Percentiles rank a stretch among this genome's conserved stretches.
Evolutionary conservation across 2,329 filamentous ascomycete species (phyloP).

Genomic region (Trichoderma sp.): DNA sequence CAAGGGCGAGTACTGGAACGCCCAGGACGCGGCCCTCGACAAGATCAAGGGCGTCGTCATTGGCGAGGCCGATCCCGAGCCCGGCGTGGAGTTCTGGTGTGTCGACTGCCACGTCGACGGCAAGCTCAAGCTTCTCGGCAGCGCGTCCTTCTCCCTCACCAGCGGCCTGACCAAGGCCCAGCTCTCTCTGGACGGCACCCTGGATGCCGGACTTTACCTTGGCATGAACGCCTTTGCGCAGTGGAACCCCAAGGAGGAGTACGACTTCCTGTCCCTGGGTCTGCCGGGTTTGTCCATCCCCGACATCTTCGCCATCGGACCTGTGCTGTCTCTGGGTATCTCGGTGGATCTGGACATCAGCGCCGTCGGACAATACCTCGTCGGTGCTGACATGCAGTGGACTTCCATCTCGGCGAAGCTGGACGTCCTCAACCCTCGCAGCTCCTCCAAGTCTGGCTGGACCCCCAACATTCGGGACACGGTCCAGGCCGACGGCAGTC

Average conservation of each 20-base stretch:
- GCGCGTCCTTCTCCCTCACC: background rate
- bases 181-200: slow-evolving; percentile 5
- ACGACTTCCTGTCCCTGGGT: slow-evolving; percentile 7
- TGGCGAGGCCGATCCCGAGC: slow-evolving; percentile 14
- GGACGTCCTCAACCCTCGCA: background rate
- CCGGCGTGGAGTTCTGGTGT: slow-evolving; percentile 15
- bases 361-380: slow-evolving; percentile 8
- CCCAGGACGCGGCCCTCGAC: background rate
- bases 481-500: slow-evolving; percentile 4
- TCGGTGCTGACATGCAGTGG: slow-evolving; percentile 9
- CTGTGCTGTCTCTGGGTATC: background rate
- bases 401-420: background rate
- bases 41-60: slow-evolving; percentile 13
- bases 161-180: slow-evolving; percentile 14
- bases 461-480: background rate
- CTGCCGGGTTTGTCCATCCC: background rate
- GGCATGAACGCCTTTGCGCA: slow-evolving; percentile 18
- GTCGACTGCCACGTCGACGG: slow-evolving; percentile 10
- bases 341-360: background rate
- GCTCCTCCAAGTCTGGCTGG: slow-evolving; percentile 6
- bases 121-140: slow-evolving; percentile 4
- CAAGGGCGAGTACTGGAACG: slow-evolving; percentile 12
- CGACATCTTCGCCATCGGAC: background rate
- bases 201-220: slow-evolving; percentile 4
- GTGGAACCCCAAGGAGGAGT: slow-evolving; percentile 13